Conservation (phyloP, 2,329 filamentous ascomycete genomes). For the Fusarium continuum region DNA sequence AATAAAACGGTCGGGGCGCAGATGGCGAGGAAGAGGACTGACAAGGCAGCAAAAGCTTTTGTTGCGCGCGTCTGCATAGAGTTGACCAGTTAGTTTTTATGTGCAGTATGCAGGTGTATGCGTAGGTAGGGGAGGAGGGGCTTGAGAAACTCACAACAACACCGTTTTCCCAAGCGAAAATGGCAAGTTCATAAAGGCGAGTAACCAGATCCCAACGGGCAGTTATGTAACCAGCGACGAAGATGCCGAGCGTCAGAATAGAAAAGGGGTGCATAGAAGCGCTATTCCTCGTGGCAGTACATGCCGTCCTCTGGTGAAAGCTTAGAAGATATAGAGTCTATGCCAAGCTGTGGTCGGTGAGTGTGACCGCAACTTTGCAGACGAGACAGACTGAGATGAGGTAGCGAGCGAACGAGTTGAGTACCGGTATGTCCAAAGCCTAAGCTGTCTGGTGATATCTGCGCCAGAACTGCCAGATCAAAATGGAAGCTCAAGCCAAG, state of each 20-base stretch:
- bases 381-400: too few relatives aligned
- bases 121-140: not conserved
- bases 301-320: conserved; percentile 50
- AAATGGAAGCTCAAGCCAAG: not conserved
- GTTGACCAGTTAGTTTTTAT: conserved; percentile 4
- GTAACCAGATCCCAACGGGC: conserved; percentile 99
- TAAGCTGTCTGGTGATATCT: not conserved
- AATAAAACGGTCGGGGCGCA: conserved; percentile 86
- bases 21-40: conserved; percentile 83
- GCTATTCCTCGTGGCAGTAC: conserved; percentile 53
- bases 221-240: conserved; percentile 99
- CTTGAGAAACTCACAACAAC: conserved; percentile 76
- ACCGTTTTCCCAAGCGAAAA: conserved; percentile 98
- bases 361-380: conserved; percentile 27
- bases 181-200: conserved; percentile 92
- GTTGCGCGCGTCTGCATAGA: conserved; percentile 76
- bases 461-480: not conserved
- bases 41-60: conserved; percentile 85
- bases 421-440: not conserved
- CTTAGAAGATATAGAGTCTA: conserved; percentile 23
- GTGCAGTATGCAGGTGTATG: not conserved
- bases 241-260: conserved; percentile 93
- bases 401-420: not conserved
- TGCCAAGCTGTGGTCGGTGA: conserved; percentile 38
- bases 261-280: conserved; percentile 97